phyloP scores from a whole-genome alignment of 805 yeast genomes.

The Candida silvicultrix region DNA sequence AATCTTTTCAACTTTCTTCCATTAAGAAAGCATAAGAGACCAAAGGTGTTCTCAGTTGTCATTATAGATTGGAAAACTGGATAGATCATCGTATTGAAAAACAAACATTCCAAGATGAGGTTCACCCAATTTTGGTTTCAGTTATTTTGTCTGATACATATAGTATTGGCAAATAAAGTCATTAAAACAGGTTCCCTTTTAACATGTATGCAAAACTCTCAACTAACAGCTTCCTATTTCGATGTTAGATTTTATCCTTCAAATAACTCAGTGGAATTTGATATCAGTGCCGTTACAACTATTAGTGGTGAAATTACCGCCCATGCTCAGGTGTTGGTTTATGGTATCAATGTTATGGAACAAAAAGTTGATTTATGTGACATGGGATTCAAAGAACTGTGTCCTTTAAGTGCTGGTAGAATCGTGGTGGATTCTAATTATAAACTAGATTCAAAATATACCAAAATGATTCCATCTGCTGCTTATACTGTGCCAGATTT shows the following conservation, averaged over 20 bases:
- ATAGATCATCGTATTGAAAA: no score
- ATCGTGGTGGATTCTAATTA: conserved; percentile 59
- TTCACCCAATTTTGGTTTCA: not conserved
- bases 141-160: not conserved
- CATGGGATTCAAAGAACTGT: conserved; percentile 47
- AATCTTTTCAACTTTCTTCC: no score
- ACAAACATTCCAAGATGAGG: not conserved
- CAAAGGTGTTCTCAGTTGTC: no score
- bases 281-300: conserved; percentile 73
- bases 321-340: conserved; percentile 59
- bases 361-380: conserved; percentile 59
- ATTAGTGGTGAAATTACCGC: conserved; percentile 66
- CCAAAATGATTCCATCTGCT: conserved; percentile 62
- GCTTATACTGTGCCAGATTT: conserved; percentile 91
- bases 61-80: no score
- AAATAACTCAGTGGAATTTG: conserved; percentile 55
- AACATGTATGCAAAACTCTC: conserved; percentile 90
- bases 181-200: conserved; percentile 62
- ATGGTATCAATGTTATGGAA: conserved; percentile 65
- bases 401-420: conserved; percentile 88
- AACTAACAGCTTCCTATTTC: conserved; percentile 77
- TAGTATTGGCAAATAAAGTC: conserved; percentile 5
- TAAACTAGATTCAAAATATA: conserved; percentile 32
- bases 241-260: conserved; percentile 68
- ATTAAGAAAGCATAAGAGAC: no score